phyloP scores from a whole-genome alignment of 169 alveolate species.

The Plasmodium malariae region DNA sequence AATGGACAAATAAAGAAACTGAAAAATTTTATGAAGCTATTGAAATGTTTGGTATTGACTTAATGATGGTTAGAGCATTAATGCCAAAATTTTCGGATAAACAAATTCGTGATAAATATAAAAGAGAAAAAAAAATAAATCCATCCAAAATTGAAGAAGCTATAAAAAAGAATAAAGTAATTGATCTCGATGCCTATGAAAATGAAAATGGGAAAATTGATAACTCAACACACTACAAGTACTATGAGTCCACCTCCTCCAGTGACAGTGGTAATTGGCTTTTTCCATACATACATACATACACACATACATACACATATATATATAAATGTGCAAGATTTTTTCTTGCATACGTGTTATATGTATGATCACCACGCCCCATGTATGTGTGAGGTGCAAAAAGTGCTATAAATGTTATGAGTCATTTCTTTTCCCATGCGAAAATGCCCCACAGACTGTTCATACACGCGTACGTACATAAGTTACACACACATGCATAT shows the following conservation, averaged over 20 bases:
- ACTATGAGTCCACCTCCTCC: slow-evolving; percentile 79
- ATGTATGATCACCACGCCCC: not conserved
- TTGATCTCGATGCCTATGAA: slow-evolving; percentile 81
- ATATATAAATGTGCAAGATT: slow-evolving; percentile 1
- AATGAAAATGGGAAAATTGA: slow-evolving; percentile 84
- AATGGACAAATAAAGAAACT: slow-evolving; percentile 86
- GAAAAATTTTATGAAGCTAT: slow-evolving; percentile 83
- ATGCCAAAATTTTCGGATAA: slow-evolving; percentile 83
- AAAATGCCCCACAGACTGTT: too few species aligned
- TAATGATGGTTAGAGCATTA: slow-evolving; percentile 83
- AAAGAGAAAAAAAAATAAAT: slow-evolving; percentile 82
- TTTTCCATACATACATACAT: too few species aligned
- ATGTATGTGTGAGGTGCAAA: not conserved
- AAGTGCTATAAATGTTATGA: too few species aligned
- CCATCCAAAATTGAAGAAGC: slow-evolving; percentile 81
- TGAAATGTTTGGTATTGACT: slow-evolving; percentile 84
- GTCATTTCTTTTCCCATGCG: too few species aligned
- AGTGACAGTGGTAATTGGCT: slow-evolving; percentile 65
- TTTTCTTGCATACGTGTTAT: not conserved
- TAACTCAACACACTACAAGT: slow-evolving; percentile 78
- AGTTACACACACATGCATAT: too few species aligned
- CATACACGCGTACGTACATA: too few species aligned
- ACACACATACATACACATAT: slow-evolving; percentile 19
- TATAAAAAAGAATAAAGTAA: slow-evolving; percentile 76
- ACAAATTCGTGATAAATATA: slow-evolving; percentile 85